Evolutionary conservation across 257 asterid species (phyloP), one percentile per base, ranked within the genome.

Genomic region (Plantago elongata): DNA sequence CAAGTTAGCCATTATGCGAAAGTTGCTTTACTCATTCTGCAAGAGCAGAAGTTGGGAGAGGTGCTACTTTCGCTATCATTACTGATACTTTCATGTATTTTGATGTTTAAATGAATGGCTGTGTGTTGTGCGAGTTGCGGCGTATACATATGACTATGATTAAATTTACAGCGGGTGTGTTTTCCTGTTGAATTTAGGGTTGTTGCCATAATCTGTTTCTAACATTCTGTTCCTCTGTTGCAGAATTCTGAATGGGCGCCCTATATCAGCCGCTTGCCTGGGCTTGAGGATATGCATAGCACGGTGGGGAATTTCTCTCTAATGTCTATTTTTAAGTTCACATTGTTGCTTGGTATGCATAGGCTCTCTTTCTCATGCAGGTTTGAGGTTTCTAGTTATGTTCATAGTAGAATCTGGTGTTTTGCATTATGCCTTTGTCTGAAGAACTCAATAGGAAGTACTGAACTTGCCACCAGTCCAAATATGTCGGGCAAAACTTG

Each of bases 171-270:
- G 7, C 40, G 2, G 40, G 40, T 14, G 14, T 16, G 5, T 40
- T n/a, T 47, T 40, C n/a, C 22, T 61, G 34, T 40, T 40, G 18
- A 16, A 34, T 69, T 12, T 52, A 15, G 50, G 5, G 15, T 48
- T 34, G 5, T 9, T 5, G 47, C 46, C 55, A 12, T 5, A 57
- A 34, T 50, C 46, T 30, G 40, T 30, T 13, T 9, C 30, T 13
- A 37, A 27, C 29, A 12, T 44, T 11, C 37, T 29, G n/a, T 44
- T 18, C 40, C 34, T 55, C 5, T 63, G 45, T 51, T 29, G 58
- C 74, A 69, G 74, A 66, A 73, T 45, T 88, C 95, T n/a, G 72
- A 81, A 66, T 92, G 95, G 95, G 88, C 72, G 14, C 95, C 93
- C 51, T 92, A 88, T 17, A 70, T 92, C 44, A 66, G 79, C 51